phyloP scores from a whole-genome alignment of 495 filamentous ascomycete species.

The Penicillium silybi region DNA sequence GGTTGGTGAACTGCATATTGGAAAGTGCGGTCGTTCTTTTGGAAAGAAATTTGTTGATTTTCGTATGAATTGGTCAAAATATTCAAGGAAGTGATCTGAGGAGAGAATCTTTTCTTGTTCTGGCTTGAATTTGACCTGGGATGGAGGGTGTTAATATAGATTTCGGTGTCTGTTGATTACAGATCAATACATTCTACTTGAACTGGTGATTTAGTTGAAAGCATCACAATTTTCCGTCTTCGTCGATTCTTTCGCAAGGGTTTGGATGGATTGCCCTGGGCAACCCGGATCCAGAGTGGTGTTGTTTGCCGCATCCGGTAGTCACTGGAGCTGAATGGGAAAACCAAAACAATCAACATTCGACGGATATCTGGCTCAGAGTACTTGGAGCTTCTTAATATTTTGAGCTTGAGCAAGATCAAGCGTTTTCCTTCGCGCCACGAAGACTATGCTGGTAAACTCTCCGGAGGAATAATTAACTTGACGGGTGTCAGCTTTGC shows the following conservation, averaged over 20 bases:
- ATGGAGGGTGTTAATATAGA: slow-evolving; percentile 1
- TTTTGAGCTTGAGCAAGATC: neutral
- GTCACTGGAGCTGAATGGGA: neutral
- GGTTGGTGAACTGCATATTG: slow-evolving; percentile 19
- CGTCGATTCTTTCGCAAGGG: neutral
- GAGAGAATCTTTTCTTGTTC: neutral
- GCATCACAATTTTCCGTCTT: slow-evolving; percentile 5
- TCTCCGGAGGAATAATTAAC: neutral
- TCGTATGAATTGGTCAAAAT: neutral
- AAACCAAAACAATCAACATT: neutral
- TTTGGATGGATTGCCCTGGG: neutral
- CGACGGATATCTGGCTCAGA: neutral
- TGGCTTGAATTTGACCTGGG: neutral
- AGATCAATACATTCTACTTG: neutral
- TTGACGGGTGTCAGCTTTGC: neutral
- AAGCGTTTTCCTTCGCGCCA: neutral
- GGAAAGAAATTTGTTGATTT: neutral
- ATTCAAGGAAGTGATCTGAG: neutral
- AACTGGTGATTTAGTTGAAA: neutral
- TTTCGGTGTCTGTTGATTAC: neutral
- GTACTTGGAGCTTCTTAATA: neutral
- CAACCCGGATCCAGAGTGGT: neutral
- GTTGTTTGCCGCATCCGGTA: slow-evolving; percentile 8
- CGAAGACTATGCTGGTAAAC: neutral
- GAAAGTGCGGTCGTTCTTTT: neutral